phyloP scores from a whole-genome alignment of 345 rosid genomes.

The Sapria himalayana region DNA sequence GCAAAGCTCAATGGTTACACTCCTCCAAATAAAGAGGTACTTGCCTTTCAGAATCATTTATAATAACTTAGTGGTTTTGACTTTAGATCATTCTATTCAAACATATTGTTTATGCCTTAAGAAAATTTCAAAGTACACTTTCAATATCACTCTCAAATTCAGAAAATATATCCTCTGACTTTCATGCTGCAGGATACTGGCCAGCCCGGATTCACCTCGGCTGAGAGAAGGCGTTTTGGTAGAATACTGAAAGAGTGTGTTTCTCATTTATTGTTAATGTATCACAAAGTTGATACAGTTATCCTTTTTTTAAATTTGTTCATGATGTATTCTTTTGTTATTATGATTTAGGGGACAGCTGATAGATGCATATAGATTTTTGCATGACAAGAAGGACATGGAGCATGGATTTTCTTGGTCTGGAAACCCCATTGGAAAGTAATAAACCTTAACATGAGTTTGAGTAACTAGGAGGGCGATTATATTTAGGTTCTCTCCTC shows the following conservation, averaged over 20 bases:
- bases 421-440: slow-evolving; percentile 83
- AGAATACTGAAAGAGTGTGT: slow-evolving; percentile 51
- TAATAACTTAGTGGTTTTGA: no score
- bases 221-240: slow-evolving; percentile 86
- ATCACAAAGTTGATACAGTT: not conserved
- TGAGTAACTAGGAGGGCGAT: no score
- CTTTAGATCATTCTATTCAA: no score
- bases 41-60: no score
- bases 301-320: not conserved
- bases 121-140: no score
- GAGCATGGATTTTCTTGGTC: slow-evolving; percentile 93
- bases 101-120: no score
- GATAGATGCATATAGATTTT: slow-evolving; percentile 60
- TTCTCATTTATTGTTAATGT: not conserved
- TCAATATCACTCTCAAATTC: no score
- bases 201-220: slow-evolving; percentile 85
- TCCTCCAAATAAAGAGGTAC: slow-evolving; percentile 82
- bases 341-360: slow-evolving; percentile 52
- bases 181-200: slow-evolving; percentile 50
- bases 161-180: no score
- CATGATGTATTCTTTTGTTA: slow-evolving; percentile 3
- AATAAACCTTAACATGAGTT: no score
- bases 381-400: slow-evolving; percentile 76
- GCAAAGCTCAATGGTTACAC: slow-evolving; percentile 80
- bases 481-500: no score